Percentiles rank a stretch among this genome's conserved stretches.
Conservation (phyloP, 805 yeast species). For the Candida vaughaniae region DNA sequence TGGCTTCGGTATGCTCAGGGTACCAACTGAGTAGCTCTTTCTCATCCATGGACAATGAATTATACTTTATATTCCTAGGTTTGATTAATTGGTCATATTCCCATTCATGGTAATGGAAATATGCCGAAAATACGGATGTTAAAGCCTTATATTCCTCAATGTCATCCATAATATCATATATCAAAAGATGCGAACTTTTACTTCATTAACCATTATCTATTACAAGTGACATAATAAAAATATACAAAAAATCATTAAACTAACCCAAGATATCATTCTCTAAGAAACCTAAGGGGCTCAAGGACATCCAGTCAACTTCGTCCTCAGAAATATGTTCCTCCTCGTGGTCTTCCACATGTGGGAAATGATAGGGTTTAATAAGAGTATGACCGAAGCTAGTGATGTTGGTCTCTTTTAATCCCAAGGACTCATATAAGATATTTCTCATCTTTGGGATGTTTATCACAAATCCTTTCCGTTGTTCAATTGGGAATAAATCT, state of each 20-base stretch:
- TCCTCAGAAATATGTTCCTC: conserved; percentile 7
- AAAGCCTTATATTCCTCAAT: conserved; percentile 35
- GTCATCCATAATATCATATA: conserved; percentile 14
- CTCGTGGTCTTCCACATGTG: conserved; percentile 10
- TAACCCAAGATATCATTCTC: conserved; percentile 11
- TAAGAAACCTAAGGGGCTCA: conserved; percentile 16
- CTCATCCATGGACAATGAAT: conserved; percentile 39
- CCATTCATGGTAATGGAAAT: conserved; percentile 31
- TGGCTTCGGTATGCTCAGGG: conserved; percentile 34
- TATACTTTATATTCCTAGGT: conserved; percentile 28
- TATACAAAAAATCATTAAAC: no score
- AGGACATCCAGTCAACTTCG: conserved; percentile 15
- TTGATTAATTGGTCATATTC: conserved; percentile 31
- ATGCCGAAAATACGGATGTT: conserved; percentile 37
- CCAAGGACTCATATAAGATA: conserved; percentile 11
- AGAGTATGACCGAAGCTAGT: conserved; percentile 14
- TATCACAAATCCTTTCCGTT: conserved; percentile 27
- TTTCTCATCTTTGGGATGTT: conserved; percentile 20
- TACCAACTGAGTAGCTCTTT: conserved; percentile 50
- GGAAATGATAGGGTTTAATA: conserved; percentile 17
- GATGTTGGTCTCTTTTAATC: conserved; percentile 14
- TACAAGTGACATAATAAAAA: no score
- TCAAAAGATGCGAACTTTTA: no score
- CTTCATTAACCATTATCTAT: no score
- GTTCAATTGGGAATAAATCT: conserved; percentile 22